Conservation (phyloP, 2,329 filamentous ascomycete genomes). For the Coniochaeta pulveracea region DNA sequence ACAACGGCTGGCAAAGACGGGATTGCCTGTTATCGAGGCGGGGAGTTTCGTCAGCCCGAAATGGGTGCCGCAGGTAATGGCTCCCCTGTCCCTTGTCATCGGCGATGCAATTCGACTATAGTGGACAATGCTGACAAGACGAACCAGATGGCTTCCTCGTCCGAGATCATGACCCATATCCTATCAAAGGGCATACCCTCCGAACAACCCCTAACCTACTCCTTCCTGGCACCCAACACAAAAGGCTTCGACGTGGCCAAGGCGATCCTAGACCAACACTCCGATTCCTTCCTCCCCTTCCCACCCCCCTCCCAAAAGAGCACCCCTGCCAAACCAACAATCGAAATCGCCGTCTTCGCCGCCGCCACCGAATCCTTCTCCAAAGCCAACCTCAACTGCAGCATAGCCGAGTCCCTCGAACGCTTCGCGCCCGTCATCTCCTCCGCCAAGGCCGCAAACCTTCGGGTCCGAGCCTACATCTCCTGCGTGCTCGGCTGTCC, state of each 20-base stretch:
- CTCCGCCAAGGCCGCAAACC: slow-evolving; percentile 49
- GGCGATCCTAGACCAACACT: slow-evolving; percentile 39
- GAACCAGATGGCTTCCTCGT: slow-evolving; percentile 35
- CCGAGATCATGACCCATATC: slow-evolving; percentile 60
- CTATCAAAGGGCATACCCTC: slow-evolving; percentile 45
- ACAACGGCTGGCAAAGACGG: slow-evolving; percentile 54
- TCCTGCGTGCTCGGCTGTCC: slow-evolving; percentile 74
- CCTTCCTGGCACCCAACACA: slow-evolving; percentile 69
- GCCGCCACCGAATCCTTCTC: slow-evolving; percentile 75
- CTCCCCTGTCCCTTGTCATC: not conserved
- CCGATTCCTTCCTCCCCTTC: slow-evolving; percentile 26
- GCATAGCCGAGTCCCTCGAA: slow-evolving; percentile 60
- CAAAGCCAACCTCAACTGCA: slow-evolving; percentile 72
- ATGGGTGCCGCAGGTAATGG: slow-evolving; percentile 66
- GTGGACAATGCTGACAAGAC: slow-evolving; percentile 9
- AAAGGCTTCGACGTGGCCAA: slow-evolving; percentile 59
- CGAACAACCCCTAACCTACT: slow-evolving; percentile 53
- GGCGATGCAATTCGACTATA: not conserved
- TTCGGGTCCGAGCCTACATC: slow-evolving; percentile 68
- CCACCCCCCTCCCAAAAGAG: slow-evolving; percentile 17
- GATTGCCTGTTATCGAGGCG: slow-evolving; percentile 64
- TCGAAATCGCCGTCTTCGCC: slow-evolving; percentile 73
- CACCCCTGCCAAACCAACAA: slow-evolving; percentile 30
- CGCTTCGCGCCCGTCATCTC: slow-evolving; percentile 61
- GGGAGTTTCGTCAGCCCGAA: slow-evolving; percentile 76